Evolutionary conservation across 2,329 filamentous ascomycete species (phyloP).

Genomic region (Ceratocystis colombiana): DNA sequence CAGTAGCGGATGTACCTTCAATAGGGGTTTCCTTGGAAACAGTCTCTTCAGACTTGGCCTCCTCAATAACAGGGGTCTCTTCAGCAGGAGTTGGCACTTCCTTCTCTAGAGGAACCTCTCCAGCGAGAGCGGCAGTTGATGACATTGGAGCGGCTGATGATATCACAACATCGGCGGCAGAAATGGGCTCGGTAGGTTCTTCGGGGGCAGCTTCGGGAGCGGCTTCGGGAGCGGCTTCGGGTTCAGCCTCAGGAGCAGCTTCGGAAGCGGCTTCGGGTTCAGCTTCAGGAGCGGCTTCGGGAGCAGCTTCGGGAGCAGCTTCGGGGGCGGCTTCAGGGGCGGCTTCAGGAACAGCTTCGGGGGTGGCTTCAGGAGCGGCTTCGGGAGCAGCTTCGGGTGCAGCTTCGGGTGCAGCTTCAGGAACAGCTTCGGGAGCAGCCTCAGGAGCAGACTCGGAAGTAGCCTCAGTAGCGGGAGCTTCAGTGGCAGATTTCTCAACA

Average conservation of each 20-base stretch:
- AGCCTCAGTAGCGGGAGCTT: constrained; percentile 8
- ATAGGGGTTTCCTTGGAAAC: constrained; percentile 47
- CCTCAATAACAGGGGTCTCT: constrained; percentile 28
- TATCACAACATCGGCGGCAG: constrained; percentile 19
- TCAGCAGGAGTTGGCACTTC: constrained; percentile 42
- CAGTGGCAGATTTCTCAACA: constrained; percentile 24
- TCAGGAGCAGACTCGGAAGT: neutral
- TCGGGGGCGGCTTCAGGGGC: constrained; percentile 14
- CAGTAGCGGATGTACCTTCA: constrained; percentile 30
- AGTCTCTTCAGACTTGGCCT: constrained; percentile 52
- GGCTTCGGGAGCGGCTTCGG: constrained; percentile 20
- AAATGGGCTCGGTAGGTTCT: constrained; percentile 7
- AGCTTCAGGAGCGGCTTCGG: constrained; percentile 18
- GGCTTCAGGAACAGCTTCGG: neutral
- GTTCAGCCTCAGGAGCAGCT: constrained; percentile 2
- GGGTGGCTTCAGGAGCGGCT: neutral
- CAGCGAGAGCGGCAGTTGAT: constrained; percentile 17
- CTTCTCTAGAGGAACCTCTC: constrained; percentile 21
- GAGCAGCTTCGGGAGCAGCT: neutral
- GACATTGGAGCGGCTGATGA: constrained; percentile 11
- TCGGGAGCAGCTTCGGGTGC: constrained; percentile 1
- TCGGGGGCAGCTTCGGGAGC: neutral
- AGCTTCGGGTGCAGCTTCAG: neutral
- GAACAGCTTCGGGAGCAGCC: neutral
- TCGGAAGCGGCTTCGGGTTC: neutral